phyloP scores from a whole-genome alignment of 768 basidiomycete genomes.

The Epithele typhae region DNA sequence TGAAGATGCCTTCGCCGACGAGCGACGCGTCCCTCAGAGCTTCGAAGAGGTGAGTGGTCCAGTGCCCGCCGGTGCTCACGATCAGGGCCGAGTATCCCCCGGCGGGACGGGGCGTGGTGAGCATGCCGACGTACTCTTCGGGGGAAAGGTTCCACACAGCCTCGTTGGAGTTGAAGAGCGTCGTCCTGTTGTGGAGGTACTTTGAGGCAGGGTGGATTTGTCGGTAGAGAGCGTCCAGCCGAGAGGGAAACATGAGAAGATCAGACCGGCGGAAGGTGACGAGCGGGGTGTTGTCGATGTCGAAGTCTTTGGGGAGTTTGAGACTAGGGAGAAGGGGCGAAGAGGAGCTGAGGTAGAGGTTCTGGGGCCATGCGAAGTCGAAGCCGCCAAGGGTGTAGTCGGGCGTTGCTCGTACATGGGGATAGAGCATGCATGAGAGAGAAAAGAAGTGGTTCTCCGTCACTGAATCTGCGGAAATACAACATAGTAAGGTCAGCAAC shows the following conservation, averaged over 20 bases:
- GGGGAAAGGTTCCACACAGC: slow-evolving; percentile 49
- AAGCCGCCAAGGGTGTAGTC: slow-evolving; percentile 52
- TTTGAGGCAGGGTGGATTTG: slow-evolving; percentile 13
- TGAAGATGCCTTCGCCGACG: slow-evolving; percentile 47
- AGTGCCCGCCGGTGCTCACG: slow-evolving; percentile 64
- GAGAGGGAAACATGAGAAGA: slow-evolving; percentile 45
- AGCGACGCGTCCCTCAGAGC: slow-evolving; percentile 33
- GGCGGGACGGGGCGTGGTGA: slow-evolving; percentile 43
- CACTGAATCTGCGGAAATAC: slow-evolving; percentile 47
- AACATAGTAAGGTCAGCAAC: neutral
- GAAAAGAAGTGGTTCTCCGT: slow-evolving; percentile 76
- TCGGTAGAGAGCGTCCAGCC: slow-evolving; percentile 38
- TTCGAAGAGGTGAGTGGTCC: slow-evolving; percentile 55
- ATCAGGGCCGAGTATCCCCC: slow-evolving; percentile 58
- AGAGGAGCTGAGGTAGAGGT: slow-evolving; percentile 53
- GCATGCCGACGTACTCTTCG: slow-evolving; percentile 44
- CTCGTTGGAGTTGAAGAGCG: slow-evolving; percentile 57
- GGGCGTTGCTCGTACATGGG: slow-evolving; percentile 63
- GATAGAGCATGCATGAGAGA: slow-evolving; percentile 59
- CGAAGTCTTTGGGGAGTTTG: slow-evolving; percentile 46
- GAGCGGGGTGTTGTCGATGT: slow-evolving; percentile 54
- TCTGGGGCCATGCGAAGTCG: slow-evolving; percentile 63
- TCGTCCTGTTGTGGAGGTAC: neutral
- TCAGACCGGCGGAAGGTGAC: slow-evolving; percentile 65
- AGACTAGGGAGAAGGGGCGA: slow-evolving; percentile 45